Conservation (phyloP, 768 basidiomycete species). For the Megacollybia marginata region DNA sequence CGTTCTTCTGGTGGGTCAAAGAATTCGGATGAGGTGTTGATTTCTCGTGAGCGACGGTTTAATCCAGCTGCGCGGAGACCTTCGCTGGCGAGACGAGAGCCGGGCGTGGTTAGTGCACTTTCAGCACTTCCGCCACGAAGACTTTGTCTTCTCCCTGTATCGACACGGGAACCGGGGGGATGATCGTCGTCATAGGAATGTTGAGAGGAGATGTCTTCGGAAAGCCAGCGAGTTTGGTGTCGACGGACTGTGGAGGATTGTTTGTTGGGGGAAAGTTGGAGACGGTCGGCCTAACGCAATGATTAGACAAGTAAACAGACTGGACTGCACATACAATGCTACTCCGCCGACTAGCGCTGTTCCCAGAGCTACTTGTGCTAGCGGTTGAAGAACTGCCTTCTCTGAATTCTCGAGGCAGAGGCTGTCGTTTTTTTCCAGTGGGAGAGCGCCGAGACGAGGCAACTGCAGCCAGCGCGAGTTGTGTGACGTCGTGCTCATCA, state of each 20-base stretch:
- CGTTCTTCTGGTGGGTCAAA: conserved; percentile 4
- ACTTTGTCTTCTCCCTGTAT: conserved; percentile 44
- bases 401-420: conserved; percentile 44
- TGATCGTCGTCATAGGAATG: conserved; percentile 5
- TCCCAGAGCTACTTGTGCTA: background rate
- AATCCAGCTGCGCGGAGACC: conserved; percentile 67
- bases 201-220: conserved; percentile 30
- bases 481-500: conserved; percentile 34
- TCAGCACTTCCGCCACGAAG: conserved; percentile 65
- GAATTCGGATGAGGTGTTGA: background rate
- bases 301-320: background rate
- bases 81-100: conserved; percentile 58
- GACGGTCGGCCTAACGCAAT: background rate
- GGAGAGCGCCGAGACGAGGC: conserved; percentile 50
- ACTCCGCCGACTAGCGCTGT: conserved; percentile 17
- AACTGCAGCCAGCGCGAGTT: conserved; percentile 55
- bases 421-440: conserved; percentile 27
- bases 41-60: conserved; percentile 22
- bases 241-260: conserved; percentile 18
- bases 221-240: conserved; percentile 48
- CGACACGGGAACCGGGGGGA: background rate
- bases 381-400: conserved; percentile 8
- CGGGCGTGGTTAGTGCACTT: conserved; percentile 40
- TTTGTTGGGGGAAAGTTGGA: background rate
- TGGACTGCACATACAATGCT: background rate